Evolutionary conservation across 2,329 filamentous ascomycete genomes (phyloP), one percentile per base, ranked within the genome.

Genomic region (Aspergillus sp.): DNA sequence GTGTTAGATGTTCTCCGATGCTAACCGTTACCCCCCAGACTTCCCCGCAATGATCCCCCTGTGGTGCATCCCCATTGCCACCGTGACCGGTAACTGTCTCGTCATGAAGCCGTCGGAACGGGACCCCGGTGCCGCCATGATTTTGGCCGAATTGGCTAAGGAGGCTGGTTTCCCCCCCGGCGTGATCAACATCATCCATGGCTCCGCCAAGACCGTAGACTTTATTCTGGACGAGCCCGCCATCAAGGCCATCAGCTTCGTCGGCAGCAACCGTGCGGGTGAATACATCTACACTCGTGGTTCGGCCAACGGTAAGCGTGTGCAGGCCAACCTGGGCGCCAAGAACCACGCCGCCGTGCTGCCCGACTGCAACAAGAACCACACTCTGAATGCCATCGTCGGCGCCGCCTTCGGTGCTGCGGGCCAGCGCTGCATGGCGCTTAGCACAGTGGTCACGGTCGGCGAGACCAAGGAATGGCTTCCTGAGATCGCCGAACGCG

Each of bases 31-130:
- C 17, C 45, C 51, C 43, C 20, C 55, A 82, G 81, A 87, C 74
- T 87, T 87, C 74, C 84, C 84, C 48, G 85, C 85, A 57, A 88
- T 88, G 85, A 87, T 88, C 69, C 85, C 85, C 10, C 76, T 87
- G 9, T 88, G 84, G 84, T 84, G 77, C 29, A 85, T 87, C 38
- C 84, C 85, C 7, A 77, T 86, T 56, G 84, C 84, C 34, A 82
- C 83, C 5, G 77, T 85, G n/a, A 84, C 82, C 23, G 84, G 84
- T 50, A 87, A 87, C 74, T 83, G 80, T 21, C 71, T 85, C 55
- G 76, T 87, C 59, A 75, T 87, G 62, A 87, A 87, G 76, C 84
- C 84, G 6, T 86, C 84, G 1, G 84, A 87, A 70, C 81, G 84
- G 51, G 83, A 86, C 57, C 84, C 84, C 5, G 83, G 83, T 53